These are phyloP conservation scores for Paracamarosporium sp. DNA, from an alignment of 2,329 filamentous ascomycete species.

Conservation along the genomic window DNA sequence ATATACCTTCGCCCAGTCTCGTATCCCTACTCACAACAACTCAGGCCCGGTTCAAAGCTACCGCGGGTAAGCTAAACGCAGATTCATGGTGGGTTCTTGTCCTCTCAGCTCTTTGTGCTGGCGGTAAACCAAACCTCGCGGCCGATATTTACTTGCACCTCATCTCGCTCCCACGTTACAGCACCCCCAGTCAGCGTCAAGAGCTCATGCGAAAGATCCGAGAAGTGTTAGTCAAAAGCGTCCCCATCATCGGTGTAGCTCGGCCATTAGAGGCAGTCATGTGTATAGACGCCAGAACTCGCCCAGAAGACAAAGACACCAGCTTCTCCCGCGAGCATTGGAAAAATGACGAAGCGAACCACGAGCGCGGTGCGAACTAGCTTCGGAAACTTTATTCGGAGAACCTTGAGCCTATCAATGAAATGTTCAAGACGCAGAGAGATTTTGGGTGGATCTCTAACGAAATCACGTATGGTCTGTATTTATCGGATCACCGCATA, in stretches of 20 bases:
- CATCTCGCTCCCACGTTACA: slow-evolving; percentile 52
- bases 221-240: slow-evolving; percentile 63
- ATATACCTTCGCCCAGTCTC: neutral
- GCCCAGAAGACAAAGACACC: slow-evolving; percentile 62
- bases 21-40: neutral
- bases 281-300: slow-evolving; percentile 57
- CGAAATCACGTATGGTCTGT: slow-evolving; percentile 63
- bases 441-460: slow-evolving; percentile 56
- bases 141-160: slow-evolving; percentile 59
- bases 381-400: slow-evolving; percentile 57
- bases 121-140: neutral
- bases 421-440: slow-evolving; percentile 46
- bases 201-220: slow-evolving; percentile 56
- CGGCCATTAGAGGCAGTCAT: slow-evolving; percentile 65
- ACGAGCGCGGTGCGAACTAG: slow-evolving; percentile 59
- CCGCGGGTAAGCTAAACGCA: neutral
- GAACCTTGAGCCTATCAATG: slow-evolving; percentile 27
- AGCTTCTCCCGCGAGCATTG: slow-evolving; percentile 58
- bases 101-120: neutral
- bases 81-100: neutral
- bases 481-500: slow-evolving; percentile 59
- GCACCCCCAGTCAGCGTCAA: slow-evolving; percentile 49
- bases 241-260: slow-evolving; percentile 62
- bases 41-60: neutral
- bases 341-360: slow-evolving; percentile 62